phyloP scores from a whole-genome alignment of 768 basidiomycete genomes.

The Porpolomopsis calyptriformis region DNA sequence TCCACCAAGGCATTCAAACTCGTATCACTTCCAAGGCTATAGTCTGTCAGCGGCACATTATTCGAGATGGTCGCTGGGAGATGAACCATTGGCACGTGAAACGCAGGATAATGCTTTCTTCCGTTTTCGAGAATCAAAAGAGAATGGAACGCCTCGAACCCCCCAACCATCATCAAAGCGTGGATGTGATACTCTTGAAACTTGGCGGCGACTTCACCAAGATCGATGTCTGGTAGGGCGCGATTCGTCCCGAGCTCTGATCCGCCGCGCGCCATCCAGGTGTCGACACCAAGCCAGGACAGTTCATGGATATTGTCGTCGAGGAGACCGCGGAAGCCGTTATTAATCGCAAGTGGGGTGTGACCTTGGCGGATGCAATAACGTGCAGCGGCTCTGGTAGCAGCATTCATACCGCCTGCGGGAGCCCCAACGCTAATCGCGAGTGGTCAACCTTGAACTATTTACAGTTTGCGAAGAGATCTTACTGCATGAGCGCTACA shows the following conservation, averaged over 20 bases:
- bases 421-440: conserved; percentile 79
- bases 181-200: conserved; percentile 81
- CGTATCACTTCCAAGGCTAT: conserved; percentile 94
- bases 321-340: conserved; percentile 91
- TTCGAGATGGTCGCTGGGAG: conserved; percentile 96
- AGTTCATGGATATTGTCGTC: conserved; percentile 80
- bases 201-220: conserved; percentile 81
- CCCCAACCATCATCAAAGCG: conserved; percentile 81
- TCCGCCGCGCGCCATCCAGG: conserved; percentile 92
- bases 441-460: conserved; percentile 7
- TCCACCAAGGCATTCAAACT: conserved; percentile 94
- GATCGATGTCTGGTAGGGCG: conserved; percentile 70
- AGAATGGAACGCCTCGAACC: conserved; percentile 88
- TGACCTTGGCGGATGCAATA: conserved; percentile 92
- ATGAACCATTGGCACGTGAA: conserved; percentile 94
- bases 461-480: background rate
- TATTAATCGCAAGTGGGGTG: conserved; percentile 84
- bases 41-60: conserved; percentile 96
- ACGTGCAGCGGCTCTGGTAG: conserved; percentile 86
- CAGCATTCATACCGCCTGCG: conserved; percentile 98
- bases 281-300: conserved; percentile 94
- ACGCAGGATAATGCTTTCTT: conserved; percentile 74
- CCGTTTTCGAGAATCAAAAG: conserved; percentile 71
- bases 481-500: conserved; percentile 77
- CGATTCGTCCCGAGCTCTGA: conserved; percentile 98